Evolutionary conservation across 2,329 filamentous ascomycete species (phyloP), one percentile per base, ranked within the genome.

Genomic region (Tolypocladium capitatum): DNA sequence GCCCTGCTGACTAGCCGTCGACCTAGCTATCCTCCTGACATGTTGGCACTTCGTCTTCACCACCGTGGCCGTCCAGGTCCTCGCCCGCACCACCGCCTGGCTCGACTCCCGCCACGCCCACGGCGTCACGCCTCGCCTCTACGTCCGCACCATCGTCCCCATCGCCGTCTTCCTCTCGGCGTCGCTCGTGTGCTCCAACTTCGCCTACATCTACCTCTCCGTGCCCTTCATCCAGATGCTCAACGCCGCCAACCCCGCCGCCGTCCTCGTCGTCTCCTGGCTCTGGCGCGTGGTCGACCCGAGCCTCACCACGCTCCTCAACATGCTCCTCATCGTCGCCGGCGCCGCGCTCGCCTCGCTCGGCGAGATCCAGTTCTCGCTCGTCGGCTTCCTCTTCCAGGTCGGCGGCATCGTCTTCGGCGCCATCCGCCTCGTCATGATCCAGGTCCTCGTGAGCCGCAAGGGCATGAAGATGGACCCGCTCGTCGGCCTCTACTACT

Each of bases 401-500:
- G 63, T 84, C 46, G 83, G 75, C 50, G 87, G 86, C 53, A 86
- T 90, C 55, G 63, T 83, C 45, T 91, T 90, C 60, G 87, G 94
- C 69, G 86, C 87, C 42, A 75, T 86, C 51, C 82, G 87, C 50
- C 71, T 92, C 52, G 83, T 89, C 67, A 87, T 94, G 84, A 86
- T 92, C 49, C 84, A 94, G 68, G 80, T 84, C 50, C 73, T 94
- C 56, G 78, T 94, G 45, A 86, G 81, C 60, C 81, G 76, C 30
- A 76, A 84, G 45, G 85, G 88, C 42, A 64, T 85, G 69, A 87
- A 86, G 72, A 92, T 94, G 87, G 86, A 92, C 60, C 86, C 87
- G 33, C 75, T 94, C 31, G 86, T 92, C 51, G 87, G 85, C 30
- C 76, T 94, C 21, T 94, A 94, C 74, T 94, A 94, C 72, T 94